Evolutionary conservation across 2,329 filamentous ascomycete genomes (phyloP).

Genomic region (Biscogniauxia mediterranea): DNA sequence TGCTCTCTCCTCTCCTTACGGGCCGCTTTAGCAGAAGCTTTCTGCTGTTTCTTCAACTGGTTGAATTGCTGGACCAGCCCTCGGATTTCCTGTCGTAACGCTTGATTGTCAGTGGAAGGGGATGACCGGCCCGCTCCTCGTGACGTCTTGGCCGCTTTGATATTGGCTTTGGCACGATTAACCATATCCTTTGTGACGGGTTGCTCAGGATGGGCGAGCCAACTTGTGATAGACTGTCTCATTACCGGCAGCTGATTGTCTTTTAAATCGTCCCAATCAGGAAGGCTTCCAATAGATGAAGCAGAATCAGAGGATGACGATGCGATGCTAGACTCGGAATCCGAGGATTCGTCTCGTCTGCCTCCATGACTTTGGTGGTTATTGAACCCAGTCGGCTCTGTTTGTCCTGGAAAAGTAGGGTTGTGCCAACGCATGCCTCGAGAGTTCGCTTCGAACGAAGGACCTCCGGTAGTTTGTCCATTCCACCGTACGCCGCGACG

Average conservation of each 20-base stretch:
- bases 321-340: slow-evolving; percentile 18
- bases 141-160: slow-evolving; percentile 39
- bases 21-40: slow-evolving; percentile 31
- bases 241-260: slow-evolving; percentile 49
- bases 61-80: slow-evolving; percentile 46
- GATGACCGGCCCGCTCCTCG: slow-evolving; percentile 3
- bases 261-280: slow-evolving; percentile 50
- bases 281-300: slow-evolving; percentile 51
- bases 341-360: slow-evolving; percentile 6
- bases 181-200: slow-evolving; percentile 47
- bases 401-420: not conserved
- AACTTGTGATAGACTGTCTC: slow-evolving; percentile 43
- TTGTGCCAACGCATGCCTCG: slow-evolving; percentile 9
- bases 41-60: slow-evolving; percentile 40
- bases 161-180: slow-evolving; percentile 39
- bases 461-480: slow-evolving; percentile 40
- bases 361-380: slow-evolving; percentile 5
- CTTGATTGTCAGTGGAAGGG: slow-evolving; percentile 3
- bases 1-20: slow-evolving; percentile 35
- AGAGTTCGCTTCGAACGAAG: slow-evolving; percentile 34
- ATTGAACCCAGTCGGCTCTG: slow-evolving; percentile 6
- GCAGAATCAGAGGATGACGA: slow-evolving; percentile 37
- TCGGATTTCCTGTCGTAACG: slow-evolving; percentile 31
- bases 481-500: slow-evolving; percentile 46
- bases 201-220: slow-evolving; percentile 50